phyloP scores from a whole-genome alignment of 805 yeast species.

The Starmerella khaoyaiensis region DNA sequence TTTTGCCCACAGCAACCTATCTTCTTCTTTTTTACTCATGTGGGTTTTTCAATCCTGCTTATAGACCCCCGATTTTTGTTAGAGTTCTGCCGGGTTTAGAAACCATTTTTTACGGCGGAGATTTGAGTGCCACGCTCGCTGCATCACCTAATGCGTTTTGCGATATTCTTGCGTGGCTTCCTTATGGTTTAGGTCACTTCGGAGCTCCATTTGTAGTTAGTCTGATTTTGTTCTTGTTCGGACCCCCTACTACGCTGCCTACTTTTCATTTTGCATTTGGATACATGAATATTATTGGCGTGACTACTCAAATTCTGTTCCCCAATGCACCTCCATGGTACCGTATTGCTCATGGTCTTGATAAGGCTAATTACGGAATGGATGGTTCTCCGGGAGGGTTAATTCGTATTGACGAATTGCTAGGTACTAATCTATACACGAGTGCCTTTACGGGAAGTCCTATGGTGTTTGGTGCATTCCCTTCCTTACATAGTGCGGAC shows the following conservation, averaged over 20 bases:
- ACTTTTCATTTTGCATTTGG: constrained; percentile 90
- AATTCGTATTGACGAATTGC: constrained; percentile 65
- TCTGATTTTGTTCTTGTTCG: constrained; percentile 63
- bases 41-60: constrained; percentile 53
- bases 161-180: constrained; percentile 88
- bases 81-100: constrained; percentile 83
- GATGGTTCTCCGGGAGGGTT: constrained; percentile 92
- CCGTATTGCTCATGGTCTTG: constrained; percentile 66
- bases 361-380: constrained; percentile 85
- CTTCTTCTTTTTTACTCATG: constrained; percentile 68
- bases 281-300: constrained; percentile 81
- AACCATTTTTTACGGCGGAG: constrained; percentile 83
- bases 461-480: constrained; percentile 78
- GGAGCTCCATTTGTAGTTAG: constrained; percentile 85
- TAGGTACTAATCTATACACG: constrained; percentile 75
- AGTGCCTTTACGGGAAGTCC: constrained; percentile 75
- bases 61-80: constrained; percentile 83
- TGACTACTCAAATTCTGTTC: constrained; percentile 62
- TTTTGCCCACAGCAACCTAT: constrained; percentile 78
- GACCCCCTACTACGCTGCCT: constrained; percentile 76
- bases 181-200: constrained; percentile 85
- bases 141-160: constrained; percentile 49
- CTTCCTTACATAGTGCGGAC: constrained; percentile 85
- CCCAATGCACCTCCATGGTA: constrained; percentile 99
- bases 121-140: constrained; percentile 71